These are phyloP conservation scores for Kalmanozyma brasiliensis DNA, from an alignment of 1,284 basidiomycete species.

Conservation along the genomic window DNA sequence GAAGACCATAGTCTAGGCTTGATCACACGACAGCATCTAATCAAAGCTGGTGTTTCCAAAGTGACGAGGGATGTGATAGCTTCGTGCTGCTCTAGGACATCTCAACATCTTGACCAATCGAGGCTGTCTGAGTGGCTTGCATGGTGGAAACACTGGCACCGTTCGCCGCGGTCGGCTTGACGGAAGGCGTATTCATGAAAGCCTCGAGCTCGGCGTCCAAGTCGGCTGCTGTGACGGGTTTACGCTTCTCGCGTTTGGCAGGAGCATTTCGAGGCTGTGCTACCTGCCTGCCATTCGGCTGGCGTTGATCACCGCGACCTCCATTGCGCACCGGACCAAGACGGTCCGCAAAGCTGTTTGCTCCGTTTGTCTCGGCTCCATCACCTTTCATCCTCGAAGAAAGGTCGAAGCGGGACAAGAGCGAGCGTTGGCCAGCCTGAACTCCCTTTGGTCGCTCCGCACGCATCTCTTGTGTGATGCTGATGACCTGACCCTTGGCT, in stretches of 20 bases:
- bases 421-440: conserved; percentile 13
- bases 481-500: conserved; percentile 75
- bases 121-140: conserved; percentile 1
- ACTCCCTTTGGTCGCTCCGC: conserved; percentile 24
- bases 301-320: conserved; percentile 36
- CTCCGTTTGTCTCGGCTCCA: conserved; percentile 1
- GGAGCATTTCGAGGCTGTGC: conserved; percentile 12
- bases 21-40: too few species aligned
- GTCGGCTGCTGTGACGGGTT: conserved; percentile 78
- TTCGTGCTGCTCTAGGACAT: conserved; percentile 7
- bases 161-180: not conserved
- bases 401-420: conserved; percentile 48
- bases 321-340: conserved; percentile 31
- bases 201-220: conserved; percentile 90
- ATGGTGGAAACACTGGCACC: not conserved
- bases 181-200: conserved; percentile 75
- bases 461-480: conserved; percentile 53
- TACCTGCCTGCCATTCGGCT: conserved; percentile 1
- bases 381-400: conserved; percentile 36
- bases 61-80: not conserved
- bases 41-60: not conserved
- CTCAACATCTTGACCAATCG: conserved; percentile 29
- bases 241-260: conserved; percentile 54
- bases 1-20: too few species aligned
- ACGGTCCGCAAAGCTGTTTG: conserved; percentile 29